Conservation (phyloP, 75 land plant species). For the Cupressus sempervirens region DNA sequence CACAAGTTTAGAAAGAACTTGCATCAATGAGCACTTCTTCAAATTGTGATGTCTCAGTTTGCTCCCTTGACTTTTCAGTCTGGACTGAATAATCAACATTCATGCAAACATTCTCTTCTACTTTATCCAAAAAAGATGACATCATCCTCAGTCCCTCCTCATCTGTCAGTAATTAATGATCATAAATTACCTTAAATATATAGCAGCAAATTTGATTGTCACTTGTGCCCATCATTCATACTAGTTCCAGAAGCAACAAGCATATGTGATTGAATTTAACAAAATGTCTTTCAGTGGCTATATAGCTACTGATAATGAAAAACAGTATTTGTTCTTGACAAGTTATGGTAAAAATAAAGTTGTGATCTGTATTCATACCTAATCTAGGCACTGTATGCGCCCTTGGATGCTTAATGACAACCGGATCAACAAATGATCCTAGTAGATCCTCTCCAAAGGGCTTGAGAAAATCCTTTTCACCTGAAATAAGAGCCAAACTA, state of each 20-base stretch:
- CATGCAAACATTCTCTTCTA: background rate
- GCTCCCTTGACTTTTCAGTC: background rate
- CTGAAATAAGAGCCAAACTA: slow-evolving; percentile 21
- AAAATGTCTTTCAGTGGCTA: background rate
- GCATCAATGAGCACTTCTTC: background rate
- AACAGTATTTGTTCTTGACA: background rate
- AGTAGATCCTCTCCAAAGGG: slow-evolving; percentile 30
- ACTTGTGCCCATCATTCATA: background rate
- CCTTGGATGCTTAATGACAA: slow-evolving; percentile 56
- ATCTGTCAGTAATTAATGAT: background rate
- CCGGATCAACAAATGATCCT: slow-evolving; percentile 48
- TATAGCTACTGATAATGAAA: background rate
- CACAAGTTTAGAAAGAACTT: background rate
- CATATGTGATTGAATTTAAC: background rate
- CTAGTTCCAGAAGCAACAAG: background rate
- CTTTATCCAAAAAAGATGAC: slow-evolving; percentile 8
- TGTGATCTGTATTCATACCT: slow-evolving; percentile 29
- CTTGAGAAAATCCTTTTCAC: slow-evolving; percentile 52
- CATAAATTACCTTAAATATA: background rate
- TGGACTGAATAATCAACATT: background rate
- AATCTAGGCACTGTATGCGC: slow-evolving; percentile 91
- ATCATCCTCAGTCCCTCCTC: slow-evolving; percentile 2
- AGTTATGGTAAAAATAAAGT: background rate
- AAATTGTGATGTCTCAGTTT: background rate
- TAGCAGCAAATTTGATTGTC: background rate